These are phyloP conservation scores for Setaria italica DNA, from an alignment of 202 grass and related monocot species.

Conservation along the genomic window DNA sequence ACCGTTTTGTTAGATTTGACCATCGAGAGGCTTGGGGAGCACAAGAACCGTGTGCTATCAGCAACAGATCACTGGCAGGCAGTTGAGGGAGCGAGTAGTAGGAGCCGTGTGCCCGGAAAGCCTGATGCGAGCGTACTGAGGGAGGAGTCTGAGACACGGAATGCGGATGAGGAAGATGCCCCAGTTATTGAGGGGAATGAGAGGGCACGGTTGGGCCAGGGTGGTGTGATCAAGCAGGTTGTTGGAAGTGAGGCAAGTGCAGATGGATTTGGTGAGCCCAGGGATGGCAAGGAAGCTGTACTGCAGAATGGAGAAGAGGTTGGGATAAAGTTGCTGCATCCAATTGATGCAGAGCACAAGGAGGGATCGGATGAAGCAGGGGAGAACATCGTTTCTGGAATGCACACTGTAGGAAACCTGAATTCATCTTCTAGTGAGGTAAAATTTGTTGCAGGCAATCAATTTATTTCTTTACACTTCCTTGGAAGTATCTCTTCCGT, in stretches of 20 bases:
- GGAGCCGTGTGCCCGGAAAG: slow-evolving; percentile 21
- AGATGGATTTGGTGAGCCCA: slow-evolving; percentile 8
- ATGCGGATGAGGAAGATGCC: neutral
- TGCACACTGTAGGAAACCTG: neutral
- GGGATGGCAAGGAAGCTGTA: neutral
- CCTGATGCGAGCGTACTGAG: neutral
- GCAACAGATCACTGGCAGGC: slow-evolving; percentile 55
- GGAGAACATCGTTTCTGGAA: neutral
- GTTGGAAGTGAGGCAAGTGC: neutral
- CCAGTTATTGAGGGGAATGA: slow-evolving; percentile 10
- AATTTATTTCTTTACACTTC: neutral
- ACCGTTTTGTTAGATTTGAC: slow-evolving; percentile 49
- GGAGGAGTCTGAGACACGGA: slow-evolving; percentile 22
- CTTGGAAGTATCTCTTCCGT: neutral
- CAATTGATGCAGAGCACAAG: slow-evolving; percentile 4
- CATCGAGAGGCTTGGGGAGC: slow-evolving; percentile 53
- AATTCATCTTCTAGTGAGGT: slow-evolving; percentile 36
- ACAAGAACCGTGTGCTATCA: slow-evolving; percentile 72
- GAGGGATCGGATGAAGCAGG: slow-evolving; percentile 11
- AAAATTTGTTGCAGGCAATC: neutral
- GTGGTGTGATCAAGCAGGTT: slow-evolving; percentile 34
- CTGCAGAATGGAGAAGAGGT: neutral
- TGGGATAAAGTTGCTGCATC: neutral
- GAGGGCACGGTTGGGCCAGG: slow-evolving; percentile 3
- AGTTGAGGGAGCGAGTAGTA: slow-evolving; percentile 27